Conservation (phyloP, 2,329 filamentous ascomycete species). For the Cladosporium velox region DNA sequence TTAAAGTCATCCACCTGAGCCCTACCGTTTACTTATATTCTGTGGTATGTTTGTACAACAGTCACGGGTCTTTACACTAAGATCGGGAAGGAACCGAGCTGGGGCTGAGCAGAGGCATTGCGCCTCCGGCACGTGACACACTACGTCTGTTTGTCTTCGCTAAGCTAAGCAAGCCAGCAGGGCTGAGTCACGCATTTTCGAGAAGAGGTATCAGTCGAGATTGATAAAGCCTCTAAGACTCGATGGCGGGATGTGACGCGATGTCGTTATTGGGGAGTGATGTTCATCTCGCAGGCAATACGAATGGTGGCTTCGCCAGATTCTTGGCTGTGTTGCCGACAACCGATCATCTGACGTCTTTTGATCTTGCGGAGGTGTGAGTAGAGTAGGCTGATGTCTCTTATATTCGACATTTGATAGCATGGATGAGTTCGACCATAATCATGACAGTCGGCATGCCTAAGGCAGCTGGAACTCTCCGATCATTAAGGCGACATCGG, state of each 20-base stretch:
- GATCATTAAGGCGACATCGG: neutral
- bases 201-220: neutral
- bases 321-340: slow-evolving; percentile 10
- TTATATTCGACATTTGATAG: neutral
- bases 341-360: neutral
- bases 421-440: neutral
- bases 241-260: neutral
- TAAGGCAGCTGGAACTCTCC: neutral
- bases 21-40: slow-evolving; percentile 8
- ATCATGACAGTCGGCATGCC: neutral
- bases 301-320: neutral
- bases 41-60: neutral
- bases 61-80: slow-evolving; percentile 1
- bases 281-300: neutral
- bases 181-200: neutral
- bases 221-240: neutral
- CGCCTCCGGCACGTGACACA: slow-evolving; percentile 3
- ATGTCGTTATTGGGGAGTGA: neutral
- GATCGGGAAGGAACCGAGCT: slow-evolving; percentile 7
- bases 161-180: neutral
- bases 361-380: neutral
- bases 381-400: neutral
- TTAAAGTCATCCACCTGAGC: neutral
- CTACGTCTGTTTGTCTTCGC: neutral
- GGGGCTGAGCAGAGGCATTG: slow-evolving; percentile 7